These are phyloP conservation scores for Pseudocercospora eumusae DNA, from an alignment of 2,329 filamentous ascomycete genomes.

Conservation along the genomic window DNA sequence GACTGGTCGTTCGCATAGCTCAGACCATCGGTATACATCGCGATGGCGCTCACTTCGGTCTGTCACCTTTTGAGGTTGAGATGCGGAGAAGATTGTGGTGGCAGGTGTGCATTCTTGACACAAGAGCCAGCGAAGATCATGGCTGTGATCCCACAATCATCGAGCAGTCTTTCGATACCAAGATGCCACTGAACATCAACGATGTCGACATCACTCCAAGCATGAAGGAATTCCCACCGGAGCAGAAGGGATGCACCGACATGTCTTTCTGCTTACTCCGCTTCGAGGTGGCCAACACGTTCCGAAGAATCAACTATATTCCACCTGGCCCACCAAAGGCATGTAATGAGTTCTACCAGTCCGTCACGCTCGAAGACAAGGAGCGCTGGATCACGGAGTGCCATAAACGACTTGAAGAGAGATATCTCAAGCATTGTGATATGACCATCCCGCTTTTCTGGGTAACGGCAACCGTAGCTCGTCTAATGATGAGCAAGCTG, in stretches of 20 bases:
- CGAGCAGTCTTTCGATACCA: conserved; percentile 62
- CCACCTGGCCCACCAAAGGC: conserved; percentile 46
- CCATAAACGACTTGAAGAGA: conserved; percentile 50
- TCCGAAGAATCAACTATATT: conserved; percentile 49
- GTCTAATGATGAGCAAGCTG: conserved; percentile 75
- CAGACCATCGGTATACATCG: conserved; percentile 63
- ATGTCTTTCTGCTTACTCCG: conserved; percentile 60
- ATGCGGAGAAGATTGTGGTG: conserved; percentile 63
- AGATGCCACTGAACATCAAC: conserved; percentile 59
- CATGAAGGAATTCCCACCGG: conserved; percentile 52
- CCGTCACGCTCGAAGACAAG: conserved; percentile 50
- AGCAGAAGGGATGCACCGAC: conserved; percentile 57
- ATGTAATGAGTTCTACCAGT: conserved; percentile 47
- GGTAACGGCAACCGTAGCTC: conserved; percentile 67
- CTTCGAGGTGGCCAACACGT: conserved; percentile 54
- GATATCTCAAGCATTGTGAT: conserved; percentile 55
- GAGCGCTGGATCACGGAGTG: conserved; percentile 54
- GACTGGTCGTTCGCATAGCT: conserved; percentile 60
- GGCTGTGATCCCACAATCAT: conserved; percentile 63
- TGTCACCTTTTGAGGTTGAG: conserved; percentile 62
- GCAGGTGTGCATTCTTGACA: conserved; percentile 61
- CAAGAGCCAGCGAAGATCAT: conserved; percentile 63
- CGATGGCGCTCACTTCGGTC: conserved; percentile 57
- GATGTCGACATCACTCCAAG: conserved; percentile 55
- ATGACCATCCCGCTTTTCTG: conserved; percentile 63